Evolutionary conservation across 805 yeast genomes (phyloP), one percentile per base, ranked within the genome.

Genomic region (Cyberlindnera nakhonratchasimensis): DNA sequence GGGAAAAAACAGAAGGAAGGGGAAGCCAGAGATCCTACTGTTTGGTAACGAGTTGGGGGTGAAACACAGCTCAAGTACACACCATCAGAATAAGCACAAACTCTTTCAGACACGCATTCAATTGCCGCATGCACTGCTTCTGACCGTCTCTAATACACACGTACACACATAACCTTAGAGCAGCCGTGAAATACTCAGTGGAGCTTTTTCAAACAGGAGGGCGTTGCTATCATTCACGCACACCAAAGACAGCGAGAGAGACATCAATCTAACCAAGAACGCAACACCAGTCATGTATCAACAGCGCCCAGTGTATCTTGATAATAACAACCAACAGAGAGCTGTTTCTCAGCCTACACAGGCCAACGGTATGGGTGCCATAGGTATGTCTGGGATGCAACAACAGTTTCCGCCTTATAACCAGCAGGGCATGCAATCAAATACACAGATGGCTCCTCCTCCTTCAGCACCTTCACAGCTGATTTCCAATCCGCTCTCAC

Each of bases 231-330:
- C 36, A 22, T 8, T 5, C 25, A 31, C 12, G 11, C 6, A n/a
- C 24, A 21, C 22, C 36, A 33, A 6, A 21, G 20, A 29, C 21
- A 14, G 28, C 26, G 28, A 28, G 23, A 11, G 24, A 19, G 6
- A 8, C 23, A 13, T 14, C 10, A 29, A n/a, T 9, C 10, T 16
- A 17, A 19, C 12, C 22, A n/a, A 5, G 22, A 6, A 6, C 16
- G n/a, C 37, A 31, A 16, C 9, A 14, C 32, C 19, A 22, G 14
- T 28, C 34, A 39, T 39, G 44, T 39, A 41, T 29, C 54, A 47
- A 31, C 56, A 47, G 32, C 59, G 55, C 40, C 46, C 52, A 17
- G 46, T 47, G 16, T 54, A 50, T 24, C 29, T 53, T 35, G 59
- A 54, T 19, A 40, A 29, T 31, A 39, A 30, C 26, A 14, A 26